Percentiles rank a stretch among this genome's conserved stretches.
phyloP scores from a whole-genome alignment of 495 filamentous ascomycete genomes.

The Aspergillus bridgeri region DNA sequence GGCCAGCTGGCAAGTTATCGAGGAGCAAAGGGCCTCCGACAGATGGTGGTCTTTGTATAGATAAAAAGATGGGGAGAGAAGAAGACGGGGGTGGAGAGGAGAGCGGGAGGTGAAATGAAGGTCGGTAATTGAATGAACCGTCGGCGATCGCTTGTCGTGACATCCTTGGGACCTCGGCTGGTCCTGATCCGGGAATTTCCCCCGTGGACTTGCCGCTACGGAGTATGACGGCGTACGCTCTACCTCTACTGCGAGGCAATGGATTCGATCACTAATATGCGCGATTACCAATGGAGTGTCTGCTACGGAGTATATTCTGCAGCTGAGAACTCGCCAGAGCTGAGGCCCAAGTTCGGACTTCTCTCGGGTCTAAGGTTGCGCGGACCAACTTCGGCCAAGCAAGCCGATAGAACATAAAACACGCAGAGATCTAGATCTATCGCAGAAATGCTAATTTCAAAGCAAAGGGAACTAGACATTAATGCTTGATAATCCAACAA shows the following conservation, averaged over 20 bases:
- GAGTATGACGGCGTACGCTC: background rate
- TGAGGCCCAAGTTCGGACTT: too few relatives aligned
- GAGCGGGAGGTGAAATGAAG: background rate
- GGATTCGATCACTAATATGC: too few relatives aligned
- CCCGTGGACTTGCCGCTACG: background rate
- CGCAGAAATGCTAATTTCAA: too few relatives aligned
- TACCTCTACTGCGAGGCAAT: background rate
- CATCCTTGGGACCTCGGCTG: background rate
- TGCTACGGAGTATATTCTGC: too few relatives aligned
- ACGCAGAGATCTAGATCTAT: too few relatives aligned
- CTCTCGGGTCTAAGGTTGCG: too few relatives aligned
- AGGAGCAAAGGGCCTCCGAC: background rate
- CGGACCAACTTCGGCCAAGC: too few relatives aligned
- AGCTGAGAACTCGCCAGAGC: too few relatives aligned
- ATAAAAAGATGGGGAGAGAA: background rate
- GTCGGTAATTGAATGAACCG: background rate
- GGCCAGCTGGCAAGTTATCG: background rate
- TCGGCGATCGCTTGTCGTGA: background rate
- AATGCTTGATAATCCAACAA: too few relatives aligned
- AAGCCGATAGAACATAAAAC: too few relatives aligned
- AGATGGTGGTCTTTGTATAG: background rate
- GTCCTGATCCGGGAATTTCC: background rate
- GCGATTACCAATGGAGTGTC: too few relatives aligned
- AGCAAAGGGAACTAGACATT: too few relatives aligned
- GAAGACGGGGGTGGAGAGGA: background rate